Base-by-base conservation (phyloP, 23 red algal species). In the Gracilaria caudata region DNA sequence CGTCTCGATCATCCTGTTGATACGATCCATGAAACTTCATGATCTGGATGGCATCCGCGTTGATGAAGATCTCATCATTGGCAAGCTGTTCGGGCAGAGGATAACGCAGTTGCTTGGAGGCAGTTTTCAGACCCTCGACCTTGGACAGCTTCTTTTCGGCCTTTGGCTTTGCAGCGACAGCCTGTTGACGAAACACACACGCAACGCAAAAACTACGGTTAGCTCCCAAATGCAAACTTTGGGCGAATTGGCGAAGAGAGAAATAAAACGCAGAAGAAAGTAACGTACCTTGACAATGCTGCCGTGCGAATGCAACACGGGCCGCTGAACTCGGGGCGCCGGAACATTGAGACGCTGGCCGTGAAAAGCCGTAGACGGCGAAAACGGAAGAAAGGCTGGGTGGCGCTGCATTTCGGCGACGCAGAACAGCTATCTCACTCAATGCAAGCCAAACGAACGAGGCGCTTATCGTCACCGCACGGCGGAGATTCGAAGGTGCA, bases 1-100 rank as follows among this genome's bases (percentile, higher is more conserved):
- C 49, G 13, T 99, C 97, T 43, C 97, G 90, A 39, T 99, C 88
- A 49, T 99, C 93, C 78, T 99, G 97, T 83, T 99, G 97, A 56
- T 99, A 99, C 0, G 93, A 90, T 37, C 97, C 97, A 57, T 99
- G 97, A 64, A 99, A 99, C 91, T 99, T 99, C 76, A 99, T 92
- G 33, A 99, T 85, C 43, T 99, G 97, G 54, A 92, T 64, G 45
- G 97, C 91, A 25, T 84, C 78, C 71, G 94, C 92, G 20, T 81
- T 83, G 34, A 99, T 84, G 55, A 83, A 93, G 17, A 87, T 93
- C 40, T 93, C 73, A 46, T 95, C 91, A 57, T 90, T 87, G 33
- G 44, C 39, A 43, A 99, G 79, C 64, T 99, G 81, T 11, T 99
- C 92, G 26, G 58, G 58, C 19, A 99, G 25, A 51, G 97, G 97